Evolutionary conservation across 202 grass and related monocot species (phyloP).

Genomic region (Sporobolus alterniflorus): DNA sequence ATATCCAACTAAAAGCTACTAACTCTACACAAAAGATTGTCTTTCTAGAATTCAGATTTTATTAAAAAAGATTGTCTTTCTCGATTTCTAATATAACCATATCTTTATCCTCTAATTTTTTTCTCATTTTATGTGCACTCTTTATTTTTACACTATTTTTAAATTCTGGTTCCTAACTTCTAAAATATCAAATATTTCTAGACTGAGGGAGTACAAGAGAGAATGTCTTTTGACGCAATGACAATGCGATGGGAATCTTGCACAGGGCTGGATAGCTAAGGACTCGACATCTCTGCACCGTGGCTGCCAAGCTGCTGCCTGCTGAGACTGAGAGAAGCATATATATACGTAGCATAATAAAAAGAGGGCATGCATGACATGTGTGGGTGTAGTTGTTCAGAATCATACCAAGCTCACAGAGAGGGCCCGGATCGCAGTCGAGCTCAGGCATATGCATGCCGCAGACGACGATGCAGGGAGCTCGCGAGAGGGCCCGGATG

Average conservation of each 20-base stretch:
- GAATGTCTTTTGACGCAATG: conserved; percentile 24
- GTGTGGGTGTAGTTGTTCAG: background rate
- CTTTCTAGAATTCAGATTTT: too few species aligned
- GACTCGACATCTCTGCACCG: conserved; percentile 49
- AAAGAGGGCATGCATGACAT: too few species aligned
- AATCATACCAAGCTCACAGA: background rate
- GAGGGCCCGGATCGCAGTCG: background rate
- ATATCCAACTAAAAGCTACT: too few species aligned
- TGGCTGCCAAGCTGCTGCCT: background rate
- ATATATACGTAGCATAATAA: too few species aligned
- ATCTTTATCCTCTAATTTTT: too few species aligned
- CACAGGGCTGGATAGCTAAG: conserved; percentile 47
- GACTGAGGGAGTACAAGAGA: too few species aligned
- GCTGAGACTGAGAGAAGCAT: background rate
- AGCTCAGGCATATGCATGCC: background rate
- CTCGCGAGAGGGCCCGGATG: conserved; percentile 13
- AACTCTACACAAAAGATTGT: background rate
- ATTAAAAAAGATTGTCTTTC: too few species aligned
- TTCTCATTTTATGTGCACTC: too few species aligned
- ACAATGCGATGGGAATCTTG: conserved; percentile 45
- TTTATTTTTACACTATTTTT: too few species aligned
- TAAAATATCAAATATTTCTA: too few species aligned
- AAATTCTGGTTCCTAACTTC: too few species aligned
- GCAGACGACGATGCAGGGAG: background rate
- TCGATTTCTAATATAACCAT: too few species aligned